phyloP scores from a whole-genome alignment of 192 early-diverging fungal genomes.

The Backusella tuberculispora region DNA sequence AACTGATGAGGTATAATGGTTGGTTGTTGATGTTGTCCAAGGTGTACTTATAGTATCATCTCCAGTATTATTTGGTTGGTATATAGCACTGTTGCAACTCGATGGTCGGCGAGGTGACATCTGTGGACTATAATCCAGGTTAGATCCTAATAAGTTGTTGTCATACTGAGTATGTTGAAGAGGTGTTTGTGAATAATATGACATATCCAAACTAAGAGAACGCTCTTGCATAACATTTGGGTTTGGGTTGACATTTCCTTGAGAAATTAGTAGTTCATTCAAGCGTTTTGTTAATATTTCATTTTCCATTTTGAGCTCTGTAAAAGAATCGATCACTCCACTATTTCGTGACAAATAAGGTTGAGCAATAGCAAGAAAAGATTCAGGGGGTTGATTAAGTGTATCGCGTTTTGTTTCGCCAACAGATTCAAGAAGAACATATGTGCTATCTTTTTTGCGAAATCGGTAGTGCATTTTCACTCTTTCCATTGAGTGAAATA shows the following conservation, averaged over 20 bases:
- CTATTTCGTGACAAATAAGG: conserved; percentile 44
- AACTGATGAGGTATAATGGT: background rate
- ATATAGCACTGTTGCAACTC: background rate
- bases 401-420: conserved; percentile 39
- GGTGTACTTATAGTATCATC: conserved; percentile 15
- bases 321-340: conserved; percentile 46
- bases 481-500: conserved; percentile 37
- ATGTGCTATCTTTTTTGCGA: conserved; percentile 50
- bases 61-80: background rate
- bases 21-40: conserved; percentile 8
- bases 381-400: conserved; percentile 11
- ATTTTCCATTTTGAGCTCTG: conserved; percentile 55
- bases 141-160: background rate
- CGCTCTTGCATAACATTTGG: conserved; percentile 2
- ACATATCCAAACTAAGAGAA: background rate
- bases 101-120: conserved; percentile 2
- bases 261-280: conserved; percentile 7
- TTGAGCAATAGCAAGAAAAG: conserved; percentile 50
- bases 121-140: background rate
- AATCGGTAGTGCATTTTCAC: conserved; percentile 48
- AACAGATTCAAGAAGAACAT: conserved; percentile 47
- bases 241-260: background rate
- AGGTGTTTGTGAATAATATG: background rate
- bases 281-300: conserved; percentile 42
- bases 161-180: background rate